A percentile compares a stretch with the other conserved stretches of the same genome.
These are phyloP conservation scores for Vicia faba DNA, from an alignment of 306 rosid species.

Conservation along the genomic window DNA sequence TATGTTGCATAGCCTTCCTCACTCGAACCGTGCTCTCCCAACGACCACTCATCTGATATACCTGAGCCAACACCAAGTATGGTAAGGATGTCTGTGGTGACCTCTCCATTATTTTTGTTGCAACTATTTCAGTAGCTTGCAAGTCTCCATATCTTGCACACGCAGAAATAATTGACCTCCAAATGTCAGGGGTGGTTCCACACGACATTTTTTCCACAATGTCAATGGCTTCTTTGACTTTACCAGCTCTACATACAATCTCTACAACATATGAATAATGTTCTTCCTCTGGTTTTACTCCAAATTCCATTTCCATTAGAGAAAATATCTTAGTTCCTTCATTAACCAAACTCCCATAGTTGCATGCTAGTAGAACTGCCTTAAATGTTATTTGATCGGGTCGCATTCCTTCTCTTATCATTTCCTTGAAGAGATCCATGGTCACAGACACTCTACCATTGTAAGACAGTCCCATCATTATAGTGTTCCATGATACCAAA, in stretches of 20 bases:
- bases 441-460: slow-evolving; percentile 57
- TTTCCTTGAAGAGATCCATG: slow-evolving; percentile 47
- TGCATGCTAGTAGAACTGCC: slow-evolving; percentile 73
- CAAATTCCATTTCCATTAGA: slow-evolving; percentile 63
- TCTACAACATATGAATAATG: slow-evolving; percentile 61
- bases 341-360: slow-evolving; percentile 59
- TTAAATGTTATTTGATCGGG: slow-evolving; percentile 68
- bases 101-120: slow-evolving; percentile 56
- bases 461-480: slow-evolving; percentile 64
- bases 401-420: slow-evolving; percentile 44
- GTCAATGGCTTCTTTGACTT: slow-evolving; percentile 61
- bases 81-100: slow-evolving; percentile 62
- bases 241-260: slow-evolving; percentile 69
- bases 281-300: slow-evolving; percentile 57
- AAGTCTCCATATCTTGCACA: slow-evolving; percentile 55
- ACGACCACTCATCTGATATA: slow-evolving; percentile 61
- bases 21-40: slow-evolving; percentile 79
- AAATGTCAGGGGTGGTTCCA: slow-evolving; percentile 47
- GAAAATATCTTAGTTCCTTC: slow-evolving; percentile 63
- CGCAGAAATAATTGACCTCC: slow-evolving; percentile 61
- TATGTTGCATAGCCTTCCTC: slow-evolving; percentile 53
- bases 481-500: slow-evolving; percentile 79
- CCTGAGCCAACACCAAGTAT: slow-evolving; percentile 57
- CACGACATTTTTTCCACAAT: slow-evolving; percentile 52
- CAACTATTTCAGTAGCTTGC: slow-evolving; percentile 59